Evolutionary conservation across 2,329 filamentous ascomycete species (phyloP).

Genomic region (Pyrenochaeta sp.): DNA sequence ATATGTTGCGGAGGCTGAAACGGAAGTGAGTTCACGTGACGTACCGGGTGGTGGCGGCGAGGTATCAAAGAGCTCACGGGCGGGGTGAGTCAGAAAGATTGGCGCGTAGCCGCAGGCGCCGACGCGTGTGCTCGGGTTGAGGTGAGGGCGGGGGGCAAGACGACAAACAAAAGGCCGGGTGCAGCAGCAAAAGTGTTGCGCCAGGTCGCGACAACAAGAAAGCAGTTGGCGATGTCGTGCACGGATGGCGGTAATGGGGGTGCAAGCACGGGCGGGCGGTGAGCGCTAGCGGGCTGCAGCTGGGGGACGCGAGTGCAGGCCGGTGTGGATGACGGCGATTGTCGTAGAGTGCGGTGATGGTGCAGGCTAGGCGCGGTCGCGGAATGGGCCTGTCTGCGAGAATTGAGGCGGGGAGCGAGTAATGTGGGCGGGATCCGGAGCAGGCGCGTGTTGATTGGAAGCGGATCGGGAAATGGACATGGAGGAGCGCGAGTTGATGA

Average conservation of each 20-base stretch:
- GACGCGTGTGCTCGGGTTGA: constrained; percentile 32
- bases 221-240: constrained; percentile 24
- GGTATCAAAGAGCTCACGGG: constrained; percentile 21
- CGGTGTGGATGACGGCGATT: too few relatives aligned
- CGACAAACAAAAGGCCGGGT: constrained; percentile 20
- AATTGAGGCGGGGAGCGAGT: constrained; percentile 30
- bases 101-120: constrained; percentile 16
- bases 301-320: constrained; percentile 26
- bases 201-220: constrained; percentile 27
- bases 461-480: constrained; percentile 38
- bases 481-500: constrained; percentile 24
- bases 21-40: constrained; percentile 37
- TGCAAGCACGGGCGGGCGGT: constrained; percentile 22
- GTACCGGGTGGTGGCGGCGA: constrained; percentile 41
- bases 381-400: constrained; percentile 16
- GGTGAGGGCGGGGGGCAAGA: constrained; percentile 23
- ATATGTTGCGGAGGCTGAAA: constrained; percentile 40
- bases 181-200: constrained; percentile 25
- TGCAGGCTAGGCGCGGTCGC: constrained; percentile 22
- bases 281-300: constrained; percentile 29
- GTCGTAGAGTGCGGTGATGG: constrained; percentile 12
- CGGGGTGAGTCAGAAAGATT: constrained; percentile 38
- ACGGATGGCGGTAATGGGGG: constrained; percentile 28
- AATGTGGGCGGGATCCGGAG: constrained; percentile 38
- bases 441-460: constrained; percentile 43